Conservation (phyloP, 768 basidiomycete species). For the Termitomyces sp. region DNA sequence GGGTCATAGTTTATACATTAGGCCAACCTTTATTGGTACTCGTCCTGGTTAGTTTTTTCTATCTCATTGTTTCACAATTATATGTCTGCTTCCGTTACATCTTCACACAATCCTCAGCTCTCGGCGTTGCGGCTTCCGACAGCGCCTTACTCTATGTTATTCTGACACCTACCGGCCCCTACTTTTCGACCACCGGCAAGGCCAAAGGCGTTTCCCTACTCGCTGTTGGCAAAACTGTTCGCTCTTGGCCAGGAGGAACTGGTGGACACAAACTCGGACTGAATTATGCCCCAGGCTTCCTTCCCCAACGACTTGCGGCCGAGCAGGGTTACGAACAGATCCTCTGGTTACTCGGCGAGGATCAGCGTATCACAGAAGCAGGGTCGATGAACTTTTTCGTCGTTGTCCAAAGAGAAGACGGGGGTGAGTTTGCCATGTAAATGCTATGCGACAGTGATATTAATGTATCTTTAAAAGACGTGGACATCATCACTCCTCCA, state of each 20-base stretch:
- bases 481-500: slow-evolving; percentile 79
- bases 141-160: slow-evolving; percentile 76
- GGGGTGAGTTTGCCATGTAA: slow-evolving; percentile 28
- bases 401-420: slow-evolving; percentile 55
- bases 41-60: slow-evolving; percentile 26
- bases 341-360: slow-evolving; percentile 69
- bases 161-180: slow-evolving; percentile 66
- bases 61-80: slow-evolving; percentile 29
- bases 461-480: slow-evolving; percentile 28
- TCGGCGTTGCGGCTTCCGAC: slow-evolving; percentile 67
- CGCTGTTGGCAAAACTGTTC: slow-evolving; percentile 33
- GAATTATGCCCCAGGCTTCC: slow-evolving; percentile 58
- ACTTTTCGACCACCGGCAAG: slow-evolving; percentile 52
- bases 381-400: slow-evolving; percentile 83
- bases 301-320: slow-evolving; percentile 62
- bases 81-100: slow-evolving; percentile 28
- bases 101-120: slow-evolving; percentile 18
- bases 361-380: slow-evolving; percentile 48
- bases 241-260: slow-evolving; percentile 59
- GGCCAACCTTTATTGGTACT: slow-evolving; percentile 69
- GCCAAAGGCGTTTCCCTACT: slow-evolving; percentile 50
- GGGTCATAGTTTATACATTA: slow-evolving; percentile 83
- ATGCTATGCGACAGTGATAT: neutral
- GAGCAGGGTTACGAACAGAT: slow-evolving; percentile 72
- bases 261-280: slow-evolving; percentile 75